These are phyloP conservation scores for Polygonum aviculare DNA, from an alignment of 148 eudicot species.

Conservation along the genomic window DNA sequence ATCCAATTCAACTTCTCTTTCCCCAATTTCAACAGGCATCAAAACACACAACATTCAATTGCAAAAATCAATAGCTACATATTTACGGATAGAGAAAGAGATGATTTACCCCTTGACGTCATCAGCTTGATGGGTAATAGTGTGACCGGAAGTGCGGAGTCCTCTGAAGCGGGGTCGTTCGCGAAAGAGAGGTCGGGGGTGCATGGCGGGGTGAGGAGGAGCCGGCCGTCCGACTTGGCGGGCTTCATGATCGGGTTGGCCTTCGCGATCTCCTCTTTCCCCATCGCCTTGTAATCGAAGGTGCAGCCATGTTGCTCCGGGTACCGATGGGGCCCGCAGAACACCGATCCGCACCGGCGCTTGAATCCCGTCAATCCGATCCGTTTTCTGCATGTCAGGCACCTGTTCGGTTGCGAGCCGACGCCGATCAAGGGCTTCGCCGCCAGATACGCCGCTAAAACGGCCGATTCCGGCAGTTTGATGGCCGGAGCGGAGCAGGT, in stretches of 20 bases:
- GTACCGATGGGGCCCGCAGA: slow-evolving; percentile 21
- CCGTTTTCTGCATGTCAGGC: slow-evolving; percentile 22
- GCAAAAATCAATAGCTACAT: too few species aligned
- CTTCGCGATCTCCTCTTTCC: slow-evolving; percentile 25
- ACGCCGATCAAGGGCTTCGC: not conserved
- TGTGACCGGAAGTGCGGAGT: too few species aligned
- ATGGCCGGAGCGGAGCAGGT: not conserved
- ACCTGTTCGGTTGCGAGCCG: slow-evolving; percentile 26
- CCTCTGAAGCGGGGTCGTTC: too few species aligned
- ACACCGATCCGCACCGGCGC: not conserved
- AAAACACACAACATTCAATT: too few species aligned
- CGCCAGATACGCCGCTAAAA: slow-evolving; percentile 7
- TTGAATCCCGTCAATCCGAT: slow-evolving; percentile 26
- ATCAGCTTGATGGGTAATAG: too few species aligned
- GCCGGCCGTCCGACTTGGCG: slow-evolving; percentile 15
- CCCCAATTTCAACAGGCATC: too few species aligned
- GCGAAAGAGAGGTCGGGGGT: too few species aligned
- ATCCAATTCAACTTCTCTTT: too few species aligned
- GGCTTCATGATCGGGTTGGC: slow-evolving; percentile 26
- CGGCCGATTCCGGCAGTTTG: slow-evolving; percentile 9
- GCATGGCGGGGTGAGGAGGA: too few species aligned
- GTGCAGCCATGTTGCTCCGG: slow-evolving; percentile 20
- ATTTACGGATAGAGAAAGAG: too few species aligned
- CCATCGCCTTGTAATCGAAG: slow-evolving; percentile 21
- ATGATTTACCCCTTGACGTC: too few species aligned